Percentiles rank a stretch among this genome's conserved stretches.
These are phyloP conservation scores for Friedmanniomyces simplex DNA, from an alignment of 495 filamentous ascomycete species.

Conservation along the genomic window DNA sequence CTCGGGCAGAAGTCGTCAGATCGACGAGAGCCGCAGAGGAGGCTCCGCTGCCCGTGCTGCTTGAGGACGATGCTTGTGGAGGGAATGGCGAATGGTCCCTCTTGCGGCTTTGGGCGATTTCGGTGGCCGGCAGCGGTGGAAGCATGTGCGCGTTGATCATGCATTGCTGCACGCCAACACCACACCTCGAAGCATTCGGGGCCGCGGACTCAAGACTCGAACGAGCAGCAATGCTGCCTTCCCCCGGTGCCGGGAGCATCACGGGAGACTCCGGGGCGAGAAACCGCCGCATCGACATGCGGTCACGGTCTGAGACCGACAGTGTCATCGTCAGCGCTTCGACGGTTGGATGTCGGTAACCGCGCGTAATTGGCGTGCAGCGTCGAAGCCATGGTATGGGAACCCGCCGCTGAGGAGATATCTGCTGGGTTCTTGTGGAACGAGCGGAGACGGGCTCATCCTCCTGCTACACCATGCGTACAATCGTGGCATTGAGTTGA, in stretches of 20 bases:
- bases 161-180: too few relatives aligned
- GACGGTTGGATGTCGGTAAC: not conserved
- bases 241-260: not conserved
- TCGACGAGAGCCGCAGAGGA: not conserved
- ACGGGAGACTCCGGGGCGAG: not conserved
- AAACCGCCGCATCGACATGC: not conserved
- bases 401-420: not conserved
- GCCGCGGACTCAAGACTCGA: too few relatives aligned
- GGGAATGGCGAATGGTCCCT: not conserved
- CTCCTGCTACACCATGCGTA: too few relatives aligned
- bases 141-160: too few relatives aligned
- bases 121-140: not conserved
- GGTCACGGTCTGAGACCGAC: not conserved
- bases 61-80: not conserved
- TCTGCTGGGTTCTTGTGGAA: not conserved
- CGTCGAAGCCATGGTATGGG: not conserved
- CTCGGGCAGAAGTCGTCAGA: not conserved
- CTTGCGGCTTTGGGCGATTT: not conserved
- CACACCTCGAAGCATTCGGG: too few relatives aligned
- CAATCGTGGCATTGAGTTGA: not conserved
- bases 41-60: not conserved
- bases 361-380: not conserved
- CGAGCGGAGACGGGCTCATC: too few relatives aligned
- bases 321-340: not conserved
- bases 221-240: not conserved